Percentiles rank a stretch among this genome's conserved stretches.
Evolutionary conservation across 495 filamentous ascomycete species (phyloP).

Genomic region (Aspergillus taichungensis): DNA sequence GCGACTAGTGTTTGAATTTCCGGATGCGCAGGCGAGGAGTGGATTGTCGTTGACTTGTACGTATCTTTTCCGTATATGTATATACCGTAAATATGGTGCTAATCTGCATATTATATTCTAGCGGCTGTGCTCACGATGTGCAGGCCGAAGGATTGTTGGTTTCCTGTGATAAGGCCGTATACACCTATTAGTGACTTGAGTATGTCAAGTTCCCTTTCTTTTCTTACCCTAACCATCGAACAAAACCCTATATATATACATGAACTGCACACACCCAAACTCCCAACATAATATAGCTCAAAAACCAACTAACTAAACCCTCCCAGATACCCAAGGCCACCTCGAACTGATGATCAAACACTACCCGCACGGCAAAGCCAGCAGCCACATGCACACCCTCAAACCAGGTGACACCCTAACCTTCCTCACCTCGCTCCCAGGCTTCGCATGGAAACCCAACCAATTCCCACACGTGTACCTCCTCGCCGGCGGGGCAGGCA

Average conservation of each 20-base stretch:
- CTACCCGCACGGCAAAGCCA: conserved; percentile 55
- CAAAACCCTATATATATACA: neutral
- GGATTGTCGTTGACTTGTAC: conserved; percentile 47
- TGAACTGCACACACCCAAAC: too few relatives aligned
- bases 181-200: conserved; percentile 48
- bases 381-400: conserved; percentile 51
- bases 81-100: too few relatives aligned
- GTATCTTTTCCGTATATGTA: conserved; percentile 9
- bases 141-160: conserved; percentile 41
- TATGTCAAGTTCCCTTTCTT: conserved; percentile 15
- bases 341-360: conserved; percentile 55
- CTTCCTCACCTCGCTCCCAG: conserved; percentile 42
- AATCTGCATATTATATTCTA: too few relatives aligned
- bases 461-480: conserved; percentile 45
- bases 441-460: conserved; percentile 47
- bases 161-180: conserved; percentile 50
- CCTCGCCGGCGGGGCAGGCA: conserved; percentile 55
- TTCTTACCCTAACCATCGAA: neutral
- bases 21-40: conserved; percentile 36
- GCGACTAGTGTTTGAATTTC: conserved; percentile 52
- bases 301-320: conserved; percentile 2
- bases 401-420: conserved; percentile 49
- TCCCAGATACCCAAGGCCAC: conserved; percentile 41
- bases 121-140: conserved; percentile 48
- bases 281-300: too few relatives aligned